phyloP scores from a whole-genome alignment of 106 monocot species.

The Acanthochlamys bracteata region DNA sequence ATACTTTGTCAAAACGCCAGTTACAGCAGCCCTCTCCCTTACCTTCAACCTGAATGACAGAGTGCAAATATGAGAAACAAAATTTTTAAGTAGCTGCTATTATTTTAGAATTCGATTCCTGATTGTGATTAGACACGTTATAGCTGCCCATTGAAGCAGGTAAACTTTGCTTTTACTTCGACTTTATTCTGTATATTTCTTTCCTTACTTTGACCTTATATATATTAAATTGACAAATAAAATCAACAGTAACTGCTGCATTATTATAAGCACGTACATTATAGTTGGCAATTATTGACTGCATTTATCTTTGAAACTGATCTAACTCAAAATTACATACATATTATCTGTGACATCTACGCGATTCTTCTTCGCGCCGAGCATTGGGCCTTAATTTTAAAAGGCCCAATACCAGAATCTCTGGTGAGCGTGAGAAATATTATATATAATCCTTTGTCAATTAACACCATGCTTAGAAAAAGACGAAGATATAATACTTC shows the following conservation, averaged over 20 bases:
- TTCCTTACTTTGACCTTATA: too few relatives aligned
- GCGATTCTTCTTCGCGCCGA: slow-evolving; percentile 62
- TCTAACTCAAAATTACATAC: too few relatives aligned
- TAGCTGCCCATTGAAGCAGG: slow-evolving; percentile 2
- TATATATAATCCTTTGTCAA: too few relatives aligned
- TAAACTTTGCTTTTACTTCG: slow-evolving; percentile 11
- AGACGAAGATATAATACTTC: too few relatives aligned
- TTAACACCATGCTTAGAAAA: too few relatives aligned
- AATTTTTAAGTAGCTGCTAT: not conserved
- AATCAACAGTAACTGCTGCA: too few relatives aligned
- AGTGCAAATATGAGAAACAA: not conserved
- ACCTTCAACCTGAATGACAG: not conserved
- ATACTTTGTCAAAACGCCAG: slow-evolving; percentile 8
- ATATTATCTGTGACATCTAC: not conserved
- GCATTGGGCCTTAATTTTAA: not conserved
- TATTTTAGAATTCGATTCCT: not conserved
- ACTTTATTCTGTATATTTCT: slow-evolving; percentile 5
- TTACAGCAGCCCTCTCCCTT: slow-evolving; percentile 3
- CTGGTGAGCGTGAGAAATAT: too few relatives aligned
- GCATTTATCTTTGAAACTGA: too few relatives aligned
- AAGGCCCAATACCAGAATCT: too few relatives aligned
- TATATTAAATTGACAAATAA: too few relatives aligned
- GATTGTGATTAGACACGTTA: not conserved
- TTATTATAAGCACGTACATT: too few relatives aligned
- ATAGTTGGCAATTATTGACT: too few relatives aligned